phyloP scores from a whole-genome alignment of 106 monocot species.

The Allium cepa region DNA sequence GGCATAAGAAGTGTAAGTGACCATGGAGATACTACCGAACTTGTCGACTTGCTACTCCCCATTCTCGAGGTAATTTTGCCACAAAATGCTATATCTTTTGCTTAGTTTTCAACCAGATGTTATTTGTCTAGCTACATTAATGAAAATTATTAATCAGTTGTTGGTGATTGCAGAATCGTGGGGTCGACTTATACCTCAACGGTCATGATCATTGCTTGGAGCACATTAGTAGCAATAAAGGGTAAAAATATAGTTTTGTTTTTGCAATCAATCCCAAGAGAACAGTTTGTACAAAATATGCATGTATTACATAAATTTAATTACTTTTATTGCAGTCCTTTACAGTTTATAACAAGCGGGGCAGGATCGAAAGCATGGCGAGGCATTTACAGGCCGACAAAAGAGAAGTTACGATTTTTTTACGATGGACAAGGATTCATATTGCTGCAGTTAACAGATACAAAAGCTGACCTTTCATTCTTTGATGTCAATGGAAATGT shows the following conservation, averaged over 20 bases:
- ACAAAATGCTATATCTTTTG: background rate
- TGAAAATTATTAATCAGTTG: too few species aligned
- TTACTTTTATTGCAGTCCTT: constrained; percentile 15
- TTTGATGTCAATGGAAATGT: constrained; percentile 30
- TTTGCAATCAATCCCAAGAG: background rate
- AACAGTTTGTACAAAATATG: background rate
- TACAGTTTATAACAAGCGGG: constrained; percentile 55
- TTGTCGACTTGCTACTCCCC: constrained; percentile 44
- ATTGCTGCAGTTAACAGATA: constrained; percentile 20
- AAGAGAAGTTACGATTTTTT: constrained; percentile 29
- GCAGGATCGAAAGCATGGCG: constrained; percentile 71
- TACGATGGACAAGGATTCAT: constrained; percentile 68
- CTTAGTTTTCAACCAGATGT: background rate
- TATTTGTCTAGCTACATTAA: background rate
- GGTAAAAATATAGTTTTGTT: background rate
- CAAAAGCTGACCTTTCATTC: constrained; percentile 19
- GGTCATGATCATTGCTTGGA: constrained; percentile 23
- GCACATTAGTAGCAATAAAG: constrained; percentile 20
- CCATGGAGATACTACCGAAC: constrained; percentile 60
- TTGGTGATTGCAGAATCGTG: constrained; percentile 5
- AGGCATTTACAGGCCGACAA: constrained; percentile 24
- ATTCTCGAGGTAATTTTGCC: constrained; percentile 31
- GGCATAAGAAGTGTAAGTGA: constrained; percentile 46
- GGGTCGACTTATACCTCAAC: constrained; percentile 15
- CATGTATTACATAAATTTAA: background rate